Evolutionary conservation across 768 basidiomycete species (phyloP), one percentile per base, ranked within the genome.

Genomic region (Mycena crocata): DNA sequence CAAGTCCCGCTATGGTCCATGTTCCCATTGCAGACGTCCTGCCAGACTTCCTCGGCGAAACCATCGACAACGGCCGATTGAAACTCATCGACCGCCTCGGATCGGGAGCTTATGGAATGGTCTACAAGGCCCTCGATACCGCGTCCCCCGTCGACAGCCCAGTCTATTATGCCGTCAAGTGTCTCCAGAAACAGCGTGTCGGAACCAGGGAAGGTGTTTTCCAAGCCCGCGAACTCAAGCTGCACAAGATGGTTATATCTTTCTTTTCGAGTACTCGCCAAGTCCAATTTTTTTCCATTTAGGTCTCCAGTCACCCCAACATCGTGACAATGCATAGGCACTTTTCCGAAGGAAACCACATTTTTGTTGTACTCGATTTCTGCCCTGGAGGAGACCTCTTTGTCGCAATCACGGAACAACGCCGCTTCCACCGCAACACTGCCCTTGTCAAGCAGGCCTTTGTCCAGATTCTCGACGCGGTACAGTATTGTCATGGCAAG

Each of bases 401-500:
- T 72, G 83, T 78, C 59, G 89, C 88, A n/a, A 91, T 94, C 77
- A 90, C 87, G 66, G 82, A 85, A 60, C 75, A 79, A 32, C 80
- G 77, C 34, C 68, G 84, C 42, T 93, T 88, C 74, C 79, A 84
- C 50, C 84, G 86, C 46, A 85, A 93, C 68, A 86, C 87, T 66
- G 75, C 76, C 6, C 84, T 91, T 67, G 87, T 94, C 81, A 90
- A 86, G 74, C 75, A 77, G 32, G 85, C 89, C 39, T 95, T 93
- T 77, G 68, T 93, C n/a, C 90, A 95, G 73, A 86, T 96, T 54
- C 79, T 96, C 56, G 92, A 94, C 68, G 92, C 92, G 1, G 87
- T 96, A 45, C 84, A 90, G 52, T 84, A 90, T 74, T 93, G 91
- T 73, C 93, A 96, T 72, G 75, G 80, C 44, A 81, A 83, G n/a